Evolutionary conservation across 83 land plant genomes (phyloP), one percentile per base, ranked within the genome.

Genomic region (Isoetes engelmannii): DNA sequence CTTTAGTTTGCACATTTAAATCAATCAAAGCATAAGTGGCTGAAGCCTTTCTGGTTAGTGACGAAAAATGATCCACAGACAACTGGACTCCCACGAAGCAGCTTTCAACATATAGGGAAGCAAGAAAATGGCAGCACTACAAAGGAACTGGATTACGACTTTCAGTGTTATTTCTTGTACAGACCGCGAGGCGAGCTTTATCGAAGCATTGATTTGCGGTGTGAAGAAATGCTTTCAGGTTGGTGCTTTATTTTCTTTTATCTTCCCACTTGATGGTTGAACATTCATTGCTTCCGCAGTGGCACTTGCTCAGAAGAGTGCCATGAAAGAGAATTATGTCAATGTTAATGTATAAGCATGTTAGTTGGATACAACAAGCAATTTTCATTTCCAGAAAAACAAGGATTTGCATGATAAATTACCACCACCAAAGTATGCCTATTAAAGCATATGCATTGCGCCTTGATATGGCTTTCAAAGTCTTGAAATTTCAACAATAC

Each of bases 151-250:
- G 89, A 87, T 63, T 92, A 87, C 72, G 92, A 92, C n/a, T 92
- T 92, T 67, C 47, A 82, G 44, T 93, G 96, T 60, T 83, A 88
- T 69, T 93, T 87, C 69, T 78, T 90, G 47, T 83, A 90, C 21
- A 83, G 64, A 57, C 79, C 75, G 43, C 85, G 96, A 55, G 49
- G 74, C 5, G 83, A 84, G 12, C 84, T 93, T 13, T 93, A 89
- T 54, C 77, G 84, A 51, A 65, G 69, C 47, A 93, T 93, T 72
- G 96, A 93, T 76, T 69, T 75, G 6, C 86, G 98, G 6, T 93
- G 98, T 75, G 98, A 93, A 64, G 89, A 89, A 64, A 93, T 93
- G 98, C 74, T 92, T 54, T 63, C 70, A 81, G 94, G 89, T 89
- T 70, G 37, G 37, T 28, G 2, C 37, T 28, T 28, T 28, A 28